Evolutionary conservation across 106 monocot species (phyloP), one percentile per base, ranked within the genome.

Genomic region (Triglochin maritima): DNA sequence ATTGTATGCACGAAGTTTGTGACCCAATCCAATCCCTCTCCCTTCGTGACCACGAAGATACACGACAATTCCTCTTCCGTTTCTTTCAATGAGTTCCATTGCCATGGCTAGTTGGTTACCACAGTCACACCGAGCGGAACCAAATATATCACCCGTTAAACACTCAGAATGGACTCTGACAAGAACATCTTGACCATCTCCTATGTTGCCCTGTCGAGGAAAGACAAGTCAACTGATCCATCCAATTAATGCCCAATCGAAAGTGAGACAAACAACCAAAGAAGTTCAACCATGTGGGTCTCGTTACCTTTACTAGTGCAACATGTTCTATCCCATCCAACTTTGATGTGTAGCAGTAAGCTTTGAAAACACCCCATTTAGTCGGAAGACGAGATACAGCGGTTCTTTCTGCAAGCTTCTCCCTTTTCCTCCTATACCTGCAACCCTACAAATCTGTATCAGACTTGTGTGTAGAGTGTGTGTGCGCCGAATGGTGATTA

Each of bases 11-110:
- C 82, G 89, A 48, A 94, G 86, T 63, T 94, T 94, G 65, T 86
- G 77, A 9, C 94, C 94, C 41, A 94, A 69, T 6, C 94, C 94
- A 58, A 94, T 94, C 71, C 94, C 94, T 68, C 94, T 76, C 7
- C 94, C 94, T 78, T 94, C 94, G 50, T 94, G 94, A 4, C 94
- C 94, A 2, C 94, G 89, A 49, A 94, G 87, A 61, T 94, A 94
- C n/a, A 94, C 84, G 10, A 94, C 16, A 49, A 94, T 86, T 43
- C 94, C 94, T 77, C 94, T 75, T 2, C 94, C 94, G 12, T 70
- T 81, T 62, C 87, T 56, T 68, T 94, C 87, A 12, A 94, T 94
- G 4, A 89, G 76, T 65, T 83, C 77, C 81, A 94, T 69, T 0
- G 94, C 89, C 16, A 87, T 57, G 44, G 84, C 84, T 1, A 94